phyloP scores from a whole-genome alignment of 1,284 basidiomycete genomes.

The Ceratobasidium sp. region DNA sequence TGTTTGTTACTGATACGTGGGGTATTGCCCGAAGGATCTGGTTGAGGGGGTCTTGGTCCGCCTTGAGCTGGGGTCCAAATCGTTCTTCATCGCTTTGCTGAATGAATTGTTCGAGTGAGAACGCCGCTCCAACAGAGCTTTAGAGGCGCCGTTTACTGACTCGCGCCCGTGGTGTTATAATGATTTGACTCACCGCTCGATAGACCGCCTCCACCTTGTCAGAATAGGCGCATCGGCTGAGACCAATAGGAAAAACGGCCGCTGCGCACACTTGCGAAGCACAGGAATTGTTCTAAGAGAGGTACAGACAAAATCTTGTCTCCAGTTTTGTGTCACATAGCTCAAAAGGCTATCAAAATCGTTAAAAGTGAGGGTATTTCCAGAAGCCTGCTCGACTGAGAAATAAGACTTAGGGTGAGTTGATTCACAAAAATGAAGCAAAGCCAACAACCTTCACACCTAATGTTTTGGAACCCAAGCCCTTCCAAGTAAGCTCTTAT shows the following conservation, averaged over 20 bases:
- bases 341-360: slow-evolving; percentile 71
- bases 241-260: slow-evolving; percentile 92
- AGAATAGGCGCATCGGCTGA: slow-evolving; percentile 87
- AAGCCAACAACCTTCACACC: slow-evolving; percentile 24
- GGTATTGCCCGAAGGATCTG: slow-evolving; percentile 44
- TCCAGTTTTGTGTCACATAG: slow-evolving; percentile 87
- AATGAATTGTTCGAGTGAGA: slow-evolving; percentile 76
- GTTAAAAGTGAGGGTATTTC: slow-evolving; percentile 57
- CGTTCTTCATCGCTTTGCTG: slow-evolving; percentile 68
- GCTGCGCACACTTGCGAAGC: slow-evolving; percentile 78
- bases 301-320: slow-evolving; percentile 79
- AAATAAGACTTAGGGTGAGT: neutral
- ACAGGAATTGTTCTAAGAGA: slow-evolving; percentile 71
- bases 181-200: slow-evolving; percentile 9
- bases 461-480: slow-evolving; percentile 57
- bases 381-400: slow-evolving; percentile 14
- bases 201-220: slow-evolving; percentile 53
- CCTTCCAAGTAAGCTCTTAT: slow-evolving; percentile 77
- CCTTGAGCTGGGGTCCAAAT: slow-evolving; percentile 59
- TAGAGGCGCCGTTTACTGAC: neutral
- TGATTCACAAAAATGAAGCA: too few species aligned
- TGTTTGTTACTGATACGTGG: slow-evolving; percentile 60
- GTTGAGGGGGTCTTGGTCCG: slow-evolving; percentile 51
- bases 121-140: slow-evolving; percentile 37
- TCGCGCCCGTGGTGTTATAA: slow-evolving; percentile 50